These are phyloP conservation scores for Phytopythium mirpurense DNA, from an alignment of 352 stramenopile genomes.

Conservation along the genomic window DNA sequence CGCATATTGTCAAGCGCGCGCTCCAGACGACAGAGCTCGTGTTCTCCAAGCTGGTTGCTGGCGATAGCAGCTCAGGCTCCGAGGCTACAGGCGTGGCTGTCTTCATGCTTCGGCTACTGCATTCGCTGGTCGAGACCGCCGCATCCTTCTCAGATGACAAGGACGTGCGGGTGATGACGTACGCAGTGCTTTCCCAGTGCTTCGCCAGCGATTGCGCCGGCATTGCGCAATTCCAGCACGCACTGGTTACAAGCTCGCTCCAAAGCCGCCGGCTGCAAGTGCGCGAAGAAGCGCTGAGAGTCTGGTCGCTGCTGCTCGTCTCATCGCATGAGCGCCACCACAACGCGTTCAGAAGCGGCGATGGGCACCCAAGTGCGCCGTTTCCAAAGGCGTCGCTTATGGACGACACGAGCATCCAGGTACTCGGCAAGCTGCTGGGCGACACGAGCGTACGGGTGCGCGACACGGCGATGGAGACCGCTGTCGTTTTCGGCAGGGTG, in stretches of 20 bases:
- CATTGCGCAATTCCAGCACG: slow-evolving; percentile 15
- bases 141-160: slow-evolving; percentile 53
- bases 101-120: slow-evolving; percentile 41
- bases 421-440: slow-evolving; percentile 37
- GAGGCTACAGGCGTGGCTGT: slow-evolving; percentile 8
- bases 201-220: slow-evolving; percentile 23
- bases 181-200: slow-evolving; percentile 24
- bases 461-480: slow-evolving; percentile 37
- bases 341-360: neutral
- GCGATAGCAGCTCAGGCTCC: slow-evolving; percentile 1
- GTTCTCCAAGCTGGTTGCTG: slow-evolving; percentile 38
- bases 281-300: slow-evolving; percentile 48
- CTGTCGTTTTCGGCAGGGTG: slow-evolving; percentile 24
- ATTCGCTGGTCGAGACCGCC: slow-evolving; percentile 43
- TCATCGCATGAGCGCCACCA: slow-evolving; percentile 8
- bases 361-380: neutral
- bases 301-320: slow-evolving; percentile 54
- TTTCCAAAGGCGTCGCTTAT: slow-evolving; percentile 4
- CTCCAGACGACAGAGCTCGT: slow-evolving; percentile 52
- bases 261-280: slow-evolving; percentile 52
- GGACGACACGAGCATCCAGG: slow-evolving; percentile 20
- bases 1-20: slow-evolving; percentile 59
- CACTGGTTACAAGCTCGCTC: slow-evolving; percentile 26
- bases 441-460: slow-evolving; percentile 43
- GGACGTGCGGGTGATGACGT: slow-evolving; percentile 35